phyloP scores from a whole-genome alignment of 2,329 filamentous ascomycete species.

The Colletotrichum tamarilloi region DNA sequence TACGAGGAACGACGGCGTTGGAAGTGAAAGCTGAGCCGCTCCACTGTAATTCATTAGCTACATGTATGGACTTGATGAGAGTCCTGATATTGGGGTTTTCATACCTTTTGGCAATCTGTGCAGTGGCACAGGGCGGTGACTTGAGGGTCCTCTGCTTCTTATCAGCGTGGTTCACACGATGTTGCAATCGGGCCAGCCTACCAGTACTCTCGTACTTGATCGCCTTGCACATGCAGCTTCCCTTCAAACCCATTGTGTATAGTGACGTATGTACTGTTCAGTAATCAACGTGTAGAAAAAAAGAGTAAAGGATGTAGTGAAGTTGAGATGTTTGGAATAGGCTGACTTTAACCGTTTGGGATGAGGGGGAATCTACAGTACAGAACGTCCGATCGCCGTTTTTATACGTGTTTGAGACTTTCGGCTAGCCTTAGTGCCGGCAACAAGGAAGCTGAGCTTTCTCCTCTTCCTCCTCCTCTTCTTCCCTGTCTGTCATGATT shows the following conservation, averaged over 20 bases:
- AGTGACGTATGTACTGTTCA: not conserved
- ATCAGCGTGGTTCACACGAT: not conserved
- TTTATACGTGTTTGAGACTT: conserved; percentile 25
- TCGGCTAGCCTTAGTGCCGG: conserved; percentile 25
- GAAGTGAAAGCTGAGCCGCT: conserved; percentile 65
- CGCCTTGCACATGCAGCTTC: conserved; percentile 51
- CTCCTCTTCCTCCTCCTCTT: not conserved
- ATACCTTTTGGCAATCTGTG: conserved; percentile 64
- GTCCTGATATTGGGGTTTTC: not conserved
- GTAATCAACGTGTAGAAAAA: not conserved
- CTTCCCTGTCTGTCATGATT: not conserved
- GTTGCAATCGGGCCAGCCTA: conserved; percentile 35
- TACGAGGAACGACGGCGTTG: conserved; percentile 61
- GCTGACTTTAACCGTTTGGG: not conserved
- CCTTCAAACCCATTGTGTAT: conserved; percentile 35
- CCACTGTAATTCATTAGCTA: conserved; percentile 46
- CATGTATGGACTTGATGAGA: not conserved
- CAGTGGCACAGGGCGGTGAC: conserved; percentile 63
- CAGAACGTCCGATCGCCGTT: not conserved
- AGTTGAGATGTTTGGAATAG: not conserved
- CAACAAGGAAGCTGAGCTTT: not conserved
- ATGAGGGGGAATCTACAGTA: not conserved
- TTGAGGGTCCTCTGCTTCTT: conserved; percentile 50
- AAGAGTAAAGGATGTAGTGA: not conserved
- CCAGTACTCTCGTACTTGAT: conserved; percentile 47